Percentiles rank a stretch among this genome's conserved stretches.
These are phyloP conservation scores for Ophiosphaerella korrae DNA, from an alignment of 2,329 filamentous ascomycete genomes.

Conservation along the genomic window DNA sequence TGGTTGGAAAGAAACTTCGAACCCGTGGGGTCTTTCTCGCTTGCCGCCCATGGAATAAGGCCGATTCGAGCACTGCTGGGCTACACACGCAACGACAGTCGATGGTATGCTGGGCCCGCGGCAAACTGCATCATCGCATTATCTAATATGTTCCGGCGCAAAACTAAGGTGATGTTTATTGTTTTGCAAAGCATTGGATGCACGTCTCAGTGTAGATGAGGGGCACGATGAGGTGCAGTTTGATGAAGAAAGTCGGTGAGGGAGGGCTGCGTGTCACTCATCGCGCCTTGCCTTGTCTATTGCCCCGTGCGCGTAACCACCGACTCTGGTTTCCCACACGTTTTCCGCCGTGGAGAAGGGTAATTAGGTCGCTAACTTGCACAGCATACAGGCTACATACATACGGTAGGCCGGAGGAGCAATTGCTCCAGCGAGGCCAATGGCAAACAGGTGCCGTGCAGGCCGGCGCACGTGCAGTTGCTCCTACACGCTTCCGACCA, in stretches of 20 bases:
- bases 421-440: too few species aligned
- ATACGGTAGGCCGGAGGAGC: too few species aligned
- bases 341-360: too few species aligned
- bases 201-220: neutral
- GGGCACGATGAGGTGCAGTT: neutral
- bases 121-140: neutral
- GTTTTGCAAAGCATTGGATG: constrained; percentile 3
- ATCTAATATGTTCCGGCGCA: neutral
- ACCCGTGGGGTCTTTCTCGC: constrained; percentile 23
- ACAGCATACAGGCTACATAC: too few species aligned
- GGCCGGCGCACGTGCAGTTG: too few species aligned
- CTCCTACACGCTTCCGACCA: constrained; percentile 10
- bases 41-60: constrained; percentile 29
- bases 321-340: too few species aligned
- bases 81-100: constrained; percentile 8
- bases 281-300: neutral
- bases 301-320: neutral
- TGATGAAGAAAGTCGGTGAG: constrained; percentile 2
- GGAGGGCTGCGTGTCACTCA: neutral
- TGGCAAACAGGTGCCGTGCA: neutral
- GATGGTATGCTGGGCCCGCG: neutral
- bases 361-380: too few species aligned
- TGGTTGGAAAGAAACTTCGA: constrained; percentile 27
- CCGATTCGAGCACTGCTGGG: constrained; percentile 32
- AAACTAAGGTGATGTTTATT: neutral